Conservation (phyloP, 2,329 filamentous ascomycete genomes). For the Pseudogymnoascus destructans region DNA sequence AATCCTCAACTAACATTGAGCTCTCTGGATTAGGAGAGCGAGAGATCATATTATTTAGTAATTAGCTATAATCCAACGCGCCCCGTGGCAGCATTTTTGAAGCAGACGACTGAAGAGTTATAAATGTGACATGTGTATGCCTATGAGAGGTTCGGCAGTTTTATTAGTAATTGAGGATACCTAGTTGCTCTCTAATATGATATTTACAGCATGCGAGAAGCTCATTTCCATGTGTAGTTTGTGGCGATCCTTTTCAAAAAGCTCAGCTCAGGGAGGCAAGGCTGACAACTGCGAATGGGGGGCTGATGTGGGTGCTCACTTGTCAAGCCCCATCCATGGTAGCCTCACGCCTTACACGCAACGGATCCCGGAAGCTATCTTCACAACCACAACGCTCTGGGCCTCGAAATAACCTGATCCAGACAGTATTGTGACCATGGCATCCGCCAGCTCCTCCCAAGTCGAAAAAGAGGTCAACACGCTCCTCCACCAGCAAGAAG, state of each 20-base stretch:
- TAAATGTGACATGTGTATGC: not conserved
- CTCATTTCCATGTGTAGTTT: not conserved
- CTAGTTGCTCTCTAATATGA: not conserved
- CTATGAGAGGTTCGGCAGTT: not conserved
- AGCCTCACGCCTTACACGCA: not conserved
- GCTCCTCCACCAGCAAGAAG: conserved; percentile 31
- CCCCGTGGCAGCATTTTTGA: not conserved
- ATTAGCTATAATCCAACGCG: not conserved
- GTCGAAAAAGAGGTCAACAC: conserved; percentile 32
- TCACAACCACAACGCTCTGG: not conserved
- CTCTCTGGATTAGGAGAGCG: not conserved
- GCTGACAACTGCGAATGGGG: not conserved
- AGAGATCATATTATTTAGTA: not conserved
- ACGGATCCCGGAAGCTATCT: not conserved
- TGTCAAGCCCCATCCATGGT: not conserved
- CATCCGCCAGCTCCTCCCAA: conserved; percentile 30
- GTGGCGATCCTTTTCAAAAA: not conserved
- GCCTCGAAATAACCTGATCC: not conserved
- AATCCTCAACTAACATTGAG: not conserved
- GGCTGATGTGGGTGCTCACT: not conserved
- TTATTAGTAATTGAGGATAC: not conserved
- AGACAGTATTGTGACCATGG: conserved; percentile 17
- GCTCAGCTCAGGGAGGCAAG: not conserved
- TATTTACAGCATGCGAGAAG: not conserved
- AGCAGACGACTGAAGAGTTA: not conserved